Conservation (phyloP, 2,329 filamentous ascomycete genomes). For the Zalaria obscura region DNA sequence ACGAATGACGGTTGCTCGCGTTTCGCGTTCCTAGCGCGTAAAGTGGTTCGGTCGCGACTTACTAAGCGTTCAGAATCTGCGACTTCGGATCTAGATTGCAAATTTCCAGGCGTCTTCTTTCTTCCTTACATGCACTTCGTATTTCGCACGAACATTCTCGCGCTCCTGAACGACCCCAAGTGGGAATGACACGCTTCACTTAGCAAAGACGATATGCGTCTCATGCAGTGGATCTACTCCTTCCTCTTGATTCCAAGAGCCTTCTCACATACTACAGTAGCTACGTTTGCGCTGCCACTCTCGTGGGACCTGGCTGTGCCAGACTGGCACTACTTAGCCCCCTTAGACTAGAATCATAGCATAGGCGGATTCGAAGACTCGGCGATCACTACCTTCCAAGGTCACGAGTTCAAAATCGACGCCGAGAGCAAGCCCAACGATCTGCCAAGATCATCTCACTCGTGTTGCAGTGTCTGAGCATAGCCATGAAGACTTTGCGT, state of each 20-base stretch:
- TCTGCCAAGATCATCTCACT: constrained; percentile 84
- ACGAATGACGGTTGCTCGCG: not conserved
- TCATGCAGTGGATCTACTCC: too few relatives aligned
- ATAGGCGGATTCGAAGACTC: constrained; percentile 88
- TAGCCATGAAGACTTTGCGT: constrained; percentile 75
- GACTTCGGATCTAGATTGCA: not conserved
- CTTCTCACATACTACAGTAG: too few relatives aligned
- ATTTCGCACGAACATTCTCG: too few relatives aligned
- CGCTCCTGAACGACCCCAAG: not conserved
- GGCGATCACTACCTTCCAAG: constrained; percentile 49
- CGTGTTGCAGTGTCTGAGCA: constrained; percentile 80
- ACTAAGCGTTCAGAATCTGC: not conserved
- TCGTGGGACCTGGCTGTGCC: too few relatives aligned
- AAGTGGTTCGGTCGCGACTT: too few relatives aligned
- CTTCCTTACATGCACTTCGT: too few relatives aligned
- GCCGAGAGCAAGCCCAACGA: constrained; percentile 66
- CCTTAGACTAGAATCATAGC: too few relatives aligned
- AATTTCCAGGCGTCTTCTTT: not conserved
- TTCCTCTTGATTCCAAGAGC: too few relatives aligned
- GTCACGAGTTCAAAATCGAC: constrained; percentile 75
- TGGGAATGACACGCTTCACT: too few relatives aligned
- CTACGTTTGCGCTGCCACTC: too few relatives aligned
- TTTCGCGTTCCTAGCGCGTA: not conserved
- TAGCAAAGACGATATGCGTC: too few relatives aligned
- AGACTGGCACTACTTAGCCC: too few relatives aligned